phyloP scores from a whole-genome alignment of 768 basidiomycete genomes.

The Inosperma sp. region DNA sequence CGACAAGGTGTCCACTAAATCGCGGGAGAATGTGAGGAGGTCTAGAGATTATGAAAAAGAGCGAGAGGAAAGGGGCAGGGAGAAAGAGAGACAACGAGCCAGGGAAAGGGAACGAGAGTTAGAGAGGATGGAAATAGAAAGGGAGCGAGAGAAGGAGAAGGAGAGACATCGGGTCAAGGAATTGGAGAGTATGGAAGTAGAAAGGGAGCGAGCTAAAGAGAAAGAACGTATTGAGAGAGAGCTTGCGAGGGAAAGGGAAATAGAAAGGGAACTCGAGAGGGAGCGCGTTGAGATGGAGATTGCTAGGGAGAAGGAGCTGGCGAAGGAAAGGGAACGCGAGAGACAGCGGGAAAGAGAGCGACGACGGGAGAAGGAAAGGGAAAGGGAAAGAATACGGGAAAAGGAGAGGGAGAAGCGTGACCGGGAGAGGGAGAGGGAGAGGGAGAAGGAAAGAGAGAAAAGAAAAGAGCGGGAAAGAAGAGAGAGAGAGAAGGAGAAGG shows the following conservation, averaged over 20 bases:
- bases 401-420: not conserved
- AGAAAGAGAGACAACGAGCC: constrained; percentile 13
- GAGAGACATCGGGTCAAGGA: constrained; percentile 2
- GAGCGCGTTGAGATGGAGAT: not conserved
- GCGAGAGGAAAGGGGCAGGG: constrained; percentile 17
- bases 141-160: constrained; percentile 10
- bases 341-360: constrained; percentile 2
- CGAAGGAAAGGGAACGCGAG: constrained; percentile 5
- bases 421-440: constrained; percentile 7
- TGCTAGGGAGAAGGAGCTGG: not conserved
- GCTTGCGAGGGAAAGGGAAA: constrained; percentile 3
- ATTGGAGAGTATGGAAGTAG: constrained; percentile 2
- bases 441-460: constrained; percentile 1
- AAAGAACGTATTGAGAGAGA: constrained; percentile 6
- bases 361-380: constrained; percentile 6
- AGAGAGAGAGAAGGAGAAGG: constrained; percentile 7
- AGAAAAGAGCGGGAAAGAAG: constrained; percentile 2
- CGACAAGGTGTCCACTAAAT: constrained; percentile 17
- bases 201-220: constrained; percentile 14
- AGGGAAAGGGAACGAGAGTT: constrained; percentile 2
- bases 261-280: constrained; percentile 4
- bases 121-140: no score
- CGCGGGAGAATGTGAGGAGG: constrained; percentile 14
- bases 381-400: not conserved
- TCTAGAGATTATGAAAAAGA: constrained; percentile 13